Base-by-base conservation (phyloP, 192 early-diverging fungal species). In the Entomortierella lignicola region DNA sequence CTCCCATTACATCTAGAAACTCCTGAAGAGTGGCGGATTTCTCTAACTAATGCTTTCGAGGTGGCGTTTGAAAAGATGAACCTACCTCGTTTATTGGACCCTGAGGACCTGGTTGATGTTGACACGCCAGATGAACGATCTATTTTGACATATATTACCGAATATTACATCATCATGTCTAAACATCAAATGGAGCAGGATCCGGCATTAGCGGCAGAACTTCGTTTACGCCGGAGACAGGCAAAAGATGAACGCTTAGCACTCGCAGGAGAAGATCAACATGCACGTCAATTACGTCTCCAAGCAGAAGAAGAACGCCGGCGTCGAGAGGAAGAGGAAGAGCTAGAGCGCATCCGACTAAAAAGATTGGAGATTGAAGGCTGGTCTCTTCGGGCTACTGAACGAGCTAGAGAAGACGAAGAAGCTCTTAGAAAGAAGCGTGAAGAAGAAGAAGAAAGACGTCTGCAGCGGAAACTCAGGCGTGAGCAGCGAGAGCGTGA, bases 141-240 rank as follows among this genome's bases (percentile, higher is more conserved):
- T 53, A 81, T 87, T 15, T 85, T 87, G 86, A 83, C 83, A 63
- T 87, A 85, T 37, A 71, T 87, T 7, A 68, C 72, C 11, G 86
- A 87, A 58, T 87, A 82, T 29, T 85, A 85, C 47, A 79, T 81
- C 21, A 77, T 82, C 56, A 87, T 87, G 86, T 87, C 86, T 4
- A 71, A 79, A 39, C 32, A 67, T 42, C 84, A 85, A 29, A 42
- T 34, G 11, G 60, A 83, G 30, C 73, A 81, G 61, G 74, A 77
- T 55, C 61, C 74, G n/a, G 74, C 52, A 4, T 13, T 44, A 20
- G 66, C 74, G 17, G 74, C 60, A 18, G 60, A 68, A 31, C 12
- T 52, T 26, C 74, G 55, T 26, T 23, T 13, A 12, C 60, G 25
- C 32, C 60, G 74, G 26, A 23, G 63, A 30, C 66, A 64, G 13